Evolutionary conservation across 2,329 filamentous ascomycete species (phyloP).

Genomic region (Cytospora piceae): DNA sequence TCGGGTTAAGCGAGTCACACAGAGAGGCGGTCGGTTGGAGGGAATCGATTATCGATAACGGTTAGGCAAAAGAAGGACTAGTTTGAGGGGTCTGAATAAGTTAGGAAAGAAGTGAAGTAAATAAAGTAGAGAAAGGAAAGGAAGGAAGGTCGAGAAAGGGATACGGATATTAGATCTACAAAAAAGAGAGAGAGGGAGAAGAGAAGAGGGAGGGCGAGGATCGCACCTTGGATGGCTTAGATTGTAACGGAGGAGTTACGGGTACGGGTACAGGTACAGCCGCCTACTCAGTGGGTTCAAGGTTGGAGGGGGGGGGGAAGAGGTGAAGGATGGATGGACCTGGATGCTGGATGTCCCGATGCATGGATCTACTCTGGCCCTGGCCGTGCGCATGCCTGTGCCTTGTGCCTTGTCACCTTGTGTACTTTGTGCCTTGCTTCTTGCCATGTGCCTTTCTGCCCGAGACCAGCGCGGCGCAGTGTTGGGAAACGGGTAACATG

Average conservation of each 20-base stretch:
- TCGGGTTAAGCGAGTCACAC: constrained; percentile 11
- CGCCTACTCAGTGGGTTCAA: neutral
- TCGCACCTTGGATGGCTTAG: constrained; percentile 30
- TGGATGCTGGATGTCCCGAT: neutral
- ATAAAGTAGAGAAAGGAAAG: constrained; percentile 18
- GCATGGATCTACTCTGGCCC: constrained; percentile 1
- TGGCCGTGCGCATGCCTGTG: neutral
- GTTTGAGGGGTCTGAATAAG: constrained; percentile 1
- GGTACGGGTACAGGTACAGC: constrained; percentile 14
- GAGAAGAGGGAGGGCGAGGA: constrained; percentile 24
- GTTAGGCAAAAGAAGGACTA: constrained; percentile 1
- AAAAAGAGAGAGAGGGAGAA: constrained; percentile 4
- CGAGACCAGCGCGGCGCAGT: too few relatives aligned
- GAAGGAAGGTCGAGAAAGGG: constrained; percentile 25
- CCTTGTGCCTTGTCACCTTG: neutral
- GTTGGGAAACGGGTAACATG: neutral
- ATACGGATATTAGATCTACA: neutral
- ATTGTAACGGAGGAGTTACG: constrained; percentile 21
- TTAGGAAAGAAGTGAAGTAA: constrained; percentile 9
- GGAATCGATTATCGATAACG: constrained; percentile 4
- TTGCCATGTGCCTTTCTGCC: too few relatives aligned
- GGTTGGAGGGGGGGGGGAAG: neutral
- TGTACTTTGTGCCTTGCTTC: neutral
- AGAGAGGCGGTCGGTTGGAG: constrained; percentile 3
- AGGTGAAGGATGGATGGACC: neutral